phyloP scores from a whole-genome alignment of 148 eudicot genomes.

The Rhododendron kiyosumense region DNA sequence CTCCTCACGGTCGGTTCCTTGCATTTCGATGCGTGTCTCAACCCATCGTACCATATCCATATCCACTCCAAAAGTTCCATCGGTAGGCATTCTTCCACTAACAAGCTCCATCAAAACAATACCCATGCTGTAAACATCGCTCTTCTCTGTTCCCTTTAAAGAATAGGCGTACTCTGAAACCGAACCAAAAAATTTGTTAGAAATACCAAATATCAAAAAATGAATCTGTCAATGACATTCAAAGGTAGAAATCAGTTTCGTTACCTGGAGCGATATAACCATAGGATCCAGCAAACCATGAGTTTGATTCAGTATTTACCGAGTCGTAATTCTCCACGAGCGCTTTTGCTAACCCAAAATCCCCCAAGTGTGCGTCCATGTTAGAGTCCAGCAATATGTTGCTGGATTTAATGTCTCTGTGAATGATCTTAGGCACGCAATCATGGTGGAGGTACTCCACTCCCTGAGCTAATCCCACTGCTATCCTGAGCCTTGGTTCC shows the following conservation, averaged over 20 bases:
- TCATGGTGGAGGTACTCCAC: conserved; percentile 95
- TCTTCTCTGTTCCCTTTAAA: conserved; percentile 86
- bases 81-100: conserved; percentile 85
- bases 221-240: neutral
- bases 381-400: conserved; percentile 71
- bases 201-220: neutral
- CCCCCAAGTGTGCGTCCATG: conserved; percentile 97
- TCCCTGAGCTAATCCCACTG: conserved; percentile 88
- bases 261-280: conserved; percentile 99
- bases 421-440: conserved; percentile 87
- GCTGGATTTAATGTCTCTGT: conserved; percentile 89
- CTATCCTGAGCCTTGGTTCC: conserved; percentile 77
- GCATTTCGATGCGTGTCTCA: conserved; percentile 52
- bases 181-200: neutral
- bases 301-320: conserved; percentile 63
- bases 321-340: conserved; percentile 47
- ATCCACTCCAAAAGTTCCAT: conserved; percentile 61
- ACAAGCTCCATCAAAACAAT: conserved; percentile 93
- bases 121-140: conserved; percentile 97
- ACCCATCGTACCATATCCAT: conserved; percentile 96
- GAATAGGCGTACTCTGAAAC: conserved; percentile 85
- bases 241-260: neutral
- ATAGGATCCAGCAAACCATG: conserved; percentile 94
- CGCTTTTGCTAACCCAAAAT: conserved; percentile 90
- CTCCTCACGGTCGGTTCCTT: conserved; percentile 40